A percentile compares a stretch with the other conserved stretches of the same genome.
phyloP scores from a whole-genome alignment of 768 basidiomycete genomes.

The Mycena capillaripes region DNA sequence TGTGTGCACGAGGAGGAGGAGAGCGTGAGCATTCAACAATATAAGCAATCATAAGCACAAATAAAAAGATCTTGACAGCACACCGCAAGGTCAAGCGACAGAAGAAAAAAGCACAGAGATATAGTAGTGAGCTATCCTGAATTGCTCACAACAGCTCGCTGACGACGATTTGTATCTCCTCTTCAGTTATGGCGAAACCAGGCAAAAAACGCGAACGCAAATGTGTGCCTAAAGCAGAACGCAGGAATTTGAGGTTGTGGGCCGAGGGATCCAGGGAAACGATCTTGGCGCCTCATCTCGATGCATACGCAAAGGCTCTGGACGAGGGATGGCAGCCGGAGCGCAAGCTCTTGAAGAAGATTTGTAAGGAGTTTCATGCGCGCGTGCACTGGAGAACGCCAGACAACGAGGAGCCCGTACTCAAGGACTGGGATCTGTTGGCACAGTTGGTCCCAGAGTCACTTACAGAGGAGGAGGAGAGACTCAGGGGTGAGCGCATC shows the following conservation, averaged over 20 bases:
- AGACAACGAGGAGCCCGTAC: slow-evolving; percentile 15
- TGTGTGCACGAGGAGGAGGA: neutral
- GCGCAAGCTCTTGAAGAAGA: neutral
- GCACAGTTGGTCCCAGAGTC: neutral
- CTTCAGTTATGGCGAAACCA: neutral
- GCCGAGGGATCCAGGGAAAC: slow-evolving; percentile 6
- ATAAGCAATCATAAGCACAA: too few species aligned
- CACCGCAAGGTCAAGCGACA: too few species aligned
- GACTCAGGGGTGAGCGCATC: neutral
- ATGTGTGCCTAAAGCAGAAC: neutral
- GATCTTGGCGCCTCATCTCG: slow-evolving; percentile 3
- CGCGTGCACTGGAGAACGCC: neutral
- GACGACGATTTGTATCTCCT: too few species aligned
- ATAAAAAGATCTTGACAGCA: too few species aligned
- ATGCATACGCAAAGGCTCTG: neutral
- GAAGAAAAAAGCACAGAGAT: too few species aligned
- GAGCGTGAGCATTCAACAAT: too few species aligned
- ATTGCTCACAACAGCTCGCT: too few species aligned
- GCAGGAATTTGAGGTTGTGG: slow-evolving; percentile 10
- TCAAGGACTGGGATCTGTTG: neutral
- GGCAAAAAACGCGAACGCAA: neutral
- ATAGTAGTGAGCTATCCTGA: too few species aligned
- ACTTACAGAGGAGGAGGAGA: neutral
- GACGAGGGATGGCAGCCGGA: neutral
- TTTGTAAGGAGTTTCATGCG: slow-evolving; percentile 12